phyloP scores from a whole-genome alignment of 352 stramenopile species.

The Aphanomyces stellatus region DNA sequence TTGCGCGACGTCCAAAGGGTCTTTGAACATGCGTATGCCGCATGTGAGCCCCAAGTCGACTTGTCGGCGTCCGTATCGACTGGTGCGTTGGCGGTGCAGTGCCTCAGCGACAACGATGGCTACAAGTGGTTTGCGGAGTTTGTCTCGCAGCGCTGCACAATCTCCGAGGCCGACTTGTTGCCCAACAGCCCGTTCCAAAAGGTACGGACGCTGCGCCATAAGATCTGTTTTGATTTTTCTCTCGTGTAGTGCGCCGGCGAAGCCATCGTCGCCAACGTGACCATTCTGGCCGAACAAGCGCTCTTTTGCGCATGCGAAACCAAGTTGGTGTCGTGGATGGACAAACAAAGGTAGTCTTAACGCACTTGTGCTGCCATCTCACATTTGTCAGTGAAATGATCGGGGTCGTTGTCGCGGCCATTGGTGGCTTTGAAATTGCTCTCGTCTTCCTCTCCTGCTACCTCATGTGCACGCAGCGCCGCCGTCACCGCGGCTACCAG shows the following conservation, averaged over 20 bases:
- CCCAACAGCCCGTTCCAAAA: slow-evolving; percentile 42
- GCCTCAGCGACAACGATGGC: slow-evolving; percentile 32
- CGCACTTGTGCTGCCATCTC: neutral
- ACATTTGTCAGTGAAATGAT: neutral
- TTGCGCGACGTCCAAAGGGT: slow-evolving; percentile 68
- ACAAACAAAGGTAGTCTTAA: slow-evolving; percentile 52
- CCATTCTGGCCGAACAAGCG: slow-evolving; percentile 54
- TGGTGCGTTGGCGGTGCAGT: slow-evolving; percentile 40
- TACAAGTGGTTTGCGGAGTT: slow-evolving; percentile 70
- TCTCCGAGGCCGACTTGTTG: slow-evolving; percentile 42
- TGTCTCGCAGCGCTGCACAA: slow-evolving; percentile 59
- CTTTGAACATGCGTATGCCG: slow-evolving; percentile 67
- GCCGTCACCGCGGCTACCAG: slow-evolving; percentile 63
- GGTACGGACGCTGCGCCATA: neutral
- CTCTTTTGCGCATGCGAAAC: slow-evolving; percentile 78
- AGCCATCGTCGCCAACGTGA: slow-evolving; percentile 48
- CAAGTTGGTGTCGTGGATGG: slow-evolving; percentile 68
- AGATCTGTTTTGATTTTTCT: neutral
- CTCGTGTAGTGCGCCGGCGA: slow-evolving; percentile 47
- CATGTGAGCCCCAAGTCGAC: slow-evolving; percentile 59
- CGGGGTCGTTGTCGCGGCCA: slow-evolving; percentile 66
- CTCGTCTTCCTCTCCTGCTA: slow-evolving; percentile 74
- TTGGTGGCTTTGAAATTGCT: slow-evolving; percentile 72
- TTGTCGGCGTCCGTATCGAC: slow-evolving; percentile 39
- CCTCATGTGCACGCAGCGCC: slow-evolving; percentile 64